Base-by-base conservation (phyloP, 1,284 basidiomycete genomes). In the Melampsora americana region DNA sequence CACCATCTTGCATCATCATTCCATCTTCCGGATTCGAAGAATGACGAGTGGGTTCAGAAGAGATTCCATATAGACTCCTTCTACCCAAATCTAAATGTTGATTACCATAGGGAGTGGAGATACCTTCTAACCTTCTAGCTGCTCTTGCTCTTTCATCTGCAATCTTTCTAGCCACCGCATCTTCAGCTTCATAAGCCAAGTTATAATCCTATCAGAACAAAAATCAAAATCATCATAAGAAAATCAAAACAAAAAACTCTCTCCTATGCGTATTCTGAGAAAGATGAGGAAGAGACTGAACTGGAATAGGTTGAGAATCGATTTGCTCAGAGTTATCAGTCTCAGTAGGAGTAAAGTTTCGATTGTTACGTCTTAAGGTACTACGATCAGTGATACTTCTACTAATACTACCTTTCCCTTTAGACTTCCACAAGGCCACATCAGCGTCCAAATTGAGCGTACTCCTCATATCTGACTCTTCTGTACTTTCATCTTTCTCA, bases 81-180 rank as follows among this genome's bases (percentile, higher is more conserved):
- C 9, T 3, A 35, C 35, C 35, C 9, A 35, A 35, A 35, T 35
- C 35, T 35, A 35, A 35, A 35, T 53, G 50, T 53, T 53, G 11
- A 53, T 14, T 14, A 20, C 50, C 50, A 26, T 60, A 75, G n/a
- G 72, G 72, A 9, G 72, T 75, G 42, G 72, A 68, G n/a, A 75
- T 44, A 20, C 74, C 74, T 59, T 76, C 74, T 12, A 76, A 59
- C 35, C 66, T 76, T 44, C 74, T 39, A 16, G 74, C 74, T 35
- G 74, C 74, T 48, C 66, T 50, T 11, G 74, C 74, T n/a, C 74
- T 66, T 69, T 76, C 74, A 64, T 69, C 74, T 28, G 66, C 74
- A 56, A 76, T 69, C 23, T 66, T 32, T n/a, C 74, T 53, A 18
- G 66, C 66, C 14, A 69, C 74, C 62, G 59, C 66, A 23, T 76